phyloP scores from a whole-genome alignment of 768 basidiomycete genomes.

The Macrolepiota dolichaula region DNA sequence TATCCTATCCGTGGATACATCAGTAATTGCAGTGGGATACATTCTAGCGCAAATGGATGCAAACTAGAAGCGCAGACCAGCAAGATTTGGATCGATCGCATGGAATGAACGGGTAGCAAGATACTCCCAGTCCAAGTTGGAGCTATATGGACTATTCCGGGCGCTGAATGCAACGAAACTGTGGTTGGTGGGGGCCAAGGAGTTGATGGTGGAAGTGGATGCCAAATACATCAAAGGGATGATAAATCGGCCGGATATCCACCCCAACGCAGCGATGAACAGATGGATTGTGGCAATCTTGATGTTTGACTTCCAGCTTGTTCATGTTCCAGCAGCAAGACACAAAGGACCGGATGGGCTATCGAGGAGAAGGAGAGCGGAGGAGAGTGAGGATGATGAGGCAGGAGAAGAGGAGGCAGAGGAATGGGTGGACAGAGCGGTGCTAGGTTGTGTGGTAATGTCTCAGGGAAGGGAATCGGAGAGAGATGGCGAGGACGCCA shows the following conservation, averaged over 20 bases:
- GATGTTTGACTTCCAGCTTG: neutral
- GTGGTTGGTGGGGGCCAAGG: neutral
- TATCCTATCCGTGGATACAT: constrained; percentile 31
- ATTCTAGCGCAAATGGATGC: constrained; percentile 17
- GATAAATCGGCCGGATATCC: neutral
- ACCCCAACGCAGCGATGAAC: neutral
- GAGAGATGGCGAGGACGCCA: no score
- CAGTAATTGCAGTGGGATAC: constrained; percentile 21
- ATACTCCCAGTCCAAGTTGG: constrained; percentile 28
- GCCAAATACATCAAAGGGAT: neutral
- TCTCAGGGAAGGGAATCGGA: no score
- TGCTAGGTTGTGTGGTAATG: neutral
- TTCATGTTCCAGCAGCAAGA: neutral
- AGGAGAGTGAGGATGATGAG: no score
- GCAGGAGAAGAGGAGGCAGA: neutral
- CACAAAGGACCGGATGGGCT: neutral
- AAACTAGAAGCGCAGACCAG: constrained; percentile 19
- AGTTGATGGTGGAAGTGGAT: neutral
- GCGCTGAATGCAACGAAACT: neutral
- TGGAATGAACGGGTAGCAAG: constrained; percentile 25
- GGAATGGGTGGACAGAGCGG: neutral
- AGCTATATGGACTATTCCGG: neutral
- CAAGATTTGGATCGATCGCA: constrained; percentile 30
- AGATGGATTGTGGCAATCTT: neutral
- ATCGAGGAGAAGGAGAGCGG: neutral